Percentiles rank a stretch among this genome's conserved stretches.
phyloP scores from a whole-genome alignment of 768 basidiomycete species.

The Lentinula sp. region DNA sequence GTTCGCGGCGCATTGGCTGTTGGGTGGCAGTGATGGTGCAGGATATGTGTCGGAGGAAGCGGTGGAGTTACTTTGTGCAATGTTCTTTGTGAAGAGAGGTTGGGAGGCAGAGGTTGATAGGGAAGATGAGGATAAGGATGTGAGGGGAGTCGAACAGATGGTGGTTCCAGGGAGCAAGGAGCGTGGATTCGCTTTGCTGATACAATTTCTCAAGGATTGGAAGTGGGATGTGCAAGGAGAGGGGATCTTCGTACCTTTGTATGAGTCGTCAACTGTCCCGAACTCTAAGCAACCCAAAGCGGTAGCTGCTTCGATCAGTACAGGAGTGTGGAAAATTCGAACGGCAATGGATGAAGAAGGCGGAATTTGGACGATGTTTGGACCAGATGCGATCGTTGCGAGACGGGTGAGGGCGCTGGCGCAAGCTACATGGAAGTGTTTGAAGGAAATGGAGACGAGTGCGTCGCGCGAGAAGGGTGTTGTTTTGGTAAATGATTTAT shows the following conservation, averaged over 20 bases:
- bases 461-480: slow-evolving; percentile 49
- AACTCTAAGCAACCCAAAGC: slow-evolving; percentile 19
- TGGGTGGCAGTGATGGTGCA: slow-evolving; percentile 31
- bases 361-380: slow-evolving; percentile 64
- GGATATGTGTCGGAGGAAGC: slow-evolving; percentile 68
- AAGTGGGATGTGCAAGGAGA: slow-evolving; percentile 51
- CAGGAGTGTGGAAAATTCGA: slow-evolving; percentile 66
- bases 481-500: slow-evolving; percentile 30
- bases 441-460: slow-evolving; percentile 48
- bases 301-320: slow-evolving; percentile 12
- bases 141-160: background rate
- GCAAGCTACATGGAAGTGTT: slow-evolving; percentile 58
- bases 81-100: slow-evolving; percentile 61
- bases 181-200: slow-evolving; percentile 68
- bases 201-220: slow-evolving; percentile 78
- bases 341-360: slow-evolving; percentile 78
- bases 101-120: slow-evolving; percentile 23
- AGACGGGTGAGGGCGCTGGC: slow-evolving; percentile 70
- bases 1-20: slow-evolving; percentile 86
- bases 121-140: slow-evolving; percentile 25
- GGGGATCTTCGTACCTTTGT: slow-evolving; percentile 71
- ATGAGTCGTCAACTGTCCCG: slow-evolving; percentile 18
- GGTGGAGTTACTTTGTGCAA: slow-evolving; percentile 80
- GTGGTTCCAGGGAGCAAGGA: slow-evolving; percentile 70
- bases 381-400: slow-evolving; percentile 69